Evolutionary conservation across 1,139 yeast species (phyloP).

Genomic region (Saccharomyces uvarum): DNA sequence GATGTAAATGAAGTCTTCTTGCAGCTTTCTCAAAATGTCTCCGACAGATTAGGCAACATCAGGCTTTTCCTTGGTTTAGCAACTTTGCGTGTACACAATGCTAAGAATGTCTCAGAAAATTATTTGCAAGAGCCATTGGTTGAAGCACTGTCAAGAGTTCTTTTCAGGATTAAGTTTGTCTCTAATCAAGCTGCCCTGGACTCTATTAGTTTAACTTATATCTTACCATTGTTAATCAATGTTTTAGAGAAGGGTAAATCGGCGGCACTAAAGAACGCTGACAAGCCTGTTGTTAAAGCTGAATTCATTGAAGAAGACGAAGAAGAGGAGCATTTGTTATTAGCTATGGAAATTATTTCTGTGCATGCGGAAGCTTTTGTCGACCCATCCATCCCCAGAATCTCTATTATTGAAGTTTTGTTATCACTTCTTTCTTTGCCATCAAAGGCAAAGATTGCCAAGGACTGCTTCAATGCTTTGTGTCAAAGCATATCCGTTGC

Average conservation of each 20-base stretch:
- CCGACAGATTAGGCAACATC: constrained; percentile 45
- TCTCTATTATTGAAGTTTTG: constrained; percentile 51
- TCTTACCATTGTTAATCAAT: constrained; percentile 63
- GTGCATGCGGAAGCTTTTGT: constrained; percentile 70
- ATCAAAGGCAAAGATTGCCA: constrained; percentile 69
- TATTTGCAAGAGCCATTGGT: constrained; percentile 46
- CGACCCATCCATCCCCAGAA: constrained; percentile 62
- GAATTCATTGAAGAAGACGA: constrained; percentile 75
- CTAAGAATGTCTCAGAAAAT: constrained; percentile 37
- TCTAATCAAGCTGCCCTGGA: constrained; percentile 71
- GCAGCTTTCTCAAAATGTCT: constrained; percentile 37
- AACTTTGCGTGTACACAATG: constrained; percentile 47
- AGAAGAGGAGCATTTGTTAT: constrained; percentile 75
- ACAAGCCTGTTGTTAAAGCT: constrained; percentile 42
- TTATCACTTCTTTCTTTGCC: constrained; percentile 65
- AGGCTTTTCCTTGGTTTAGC: constrained; percentile 59
- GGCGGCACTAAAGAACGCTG: constrained; percentile 45
- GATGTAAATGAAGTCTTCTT: constrained; percentile 37
- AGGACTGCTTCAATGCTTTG: constrained; percentile 71
- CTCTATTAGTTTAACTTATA: constrained; percentile 57
- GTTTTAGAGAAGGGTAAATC: constrained; percentile 55
- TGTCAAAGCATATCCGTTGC: constrained; percentile 67
- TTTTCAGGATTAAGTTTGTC: constrained; percentile 68
- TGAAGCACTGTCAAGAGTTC: constrained; percentile 52
- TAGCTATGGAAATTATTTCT: constrained; percentile 71